These are phyloP conservation scores for Apium graveolens DNA, from an alignment of 129 eudicot genomes.

Conservation along the genomic window DNA sequence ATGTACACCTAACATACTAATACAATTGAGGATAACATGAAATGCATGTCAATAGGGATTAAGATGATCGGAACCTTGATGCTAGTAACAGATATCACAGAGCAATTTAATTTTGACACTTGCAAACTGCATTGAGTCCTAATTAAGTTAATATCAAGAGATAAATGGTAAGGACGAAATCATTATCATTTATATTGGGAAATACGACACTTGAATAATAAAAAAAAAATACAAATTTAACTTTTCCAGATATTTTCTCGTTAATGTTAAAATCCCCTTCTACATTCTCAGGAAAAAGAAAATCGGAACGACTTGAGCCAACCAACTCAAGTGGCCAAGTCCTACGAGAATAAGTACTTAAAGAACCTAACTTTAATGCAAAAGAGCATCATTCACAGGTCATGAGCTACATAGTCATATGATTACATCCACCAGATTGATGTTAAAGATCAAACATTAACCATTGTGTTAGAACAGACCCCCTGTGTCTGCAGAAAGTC, in stretches of 20 bases:
- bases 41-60: neutral
- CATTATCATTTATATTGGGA: neutral
- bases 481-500: constrained; percentile 12
- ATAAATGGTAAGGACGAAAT: neutral
- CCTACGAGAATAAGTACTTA: neutral
- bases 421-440: constrained; percentile 10
- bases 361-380: neutral
- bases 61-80: neutral
- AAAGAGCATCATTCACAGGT: neutral
- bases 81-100: neutral
- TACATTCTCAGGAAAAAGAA: neutral
- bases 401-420: neutral
- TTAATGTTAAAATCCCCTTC: neutral
- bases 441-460: neutral
- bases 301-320: neutral
- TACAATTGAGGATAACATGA: neutral
- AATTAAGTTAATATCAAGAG: neutral
- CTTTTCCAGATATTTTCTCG: neutral
- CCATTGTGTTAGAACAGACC: constrained; percentile 8
- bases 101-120: neutral
- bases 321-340: neutral
- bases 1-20: neutral
- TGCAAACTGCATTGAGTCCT: neutral
- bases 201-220: neutral
- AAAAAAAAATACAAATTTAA: neutral